Conservation (phyloP, 352 stramenopile species). For the Globisporangium cylindrosporum region DNA sequence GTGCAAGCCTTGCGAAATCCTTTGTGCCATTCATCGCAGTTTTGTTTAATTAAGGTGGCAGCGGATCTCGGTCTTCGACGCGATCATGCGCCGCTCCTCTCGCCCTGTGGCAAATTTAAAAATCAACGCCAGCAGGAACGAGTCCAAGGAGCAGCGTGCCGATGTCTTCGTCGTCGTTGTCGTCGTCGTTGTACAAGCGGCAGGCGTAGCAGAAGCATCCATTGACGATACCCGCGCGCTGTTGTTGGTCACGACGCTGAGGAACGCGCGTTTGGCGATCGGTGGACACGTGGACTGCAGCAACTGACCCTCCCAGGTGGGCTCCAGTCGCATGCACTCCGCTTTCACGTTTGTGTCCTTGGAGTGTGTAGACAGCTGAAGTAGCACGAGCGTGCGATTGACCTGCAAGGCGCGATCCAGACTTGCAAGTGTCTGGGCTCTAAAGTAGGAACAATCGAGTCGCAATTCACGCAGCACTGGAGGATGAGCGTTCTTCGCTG, state of each 20-base stretch:
- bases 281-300: not conserved
- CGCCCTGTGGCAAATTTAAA: not conserved
- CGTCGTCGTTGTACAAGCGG: not conserved
- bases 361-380: not conserved
- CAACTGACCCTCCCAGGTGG: not conserved
- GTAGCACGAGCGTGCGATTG: not conserved
- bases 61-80: not conserved
- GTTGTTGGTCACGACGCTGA: not conserved
- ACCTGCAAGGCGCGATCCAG: not conserved
- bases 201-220: not conserved
- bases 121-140: not conserved
- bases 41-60: not conserved
- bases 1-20: too few relatives aligned
- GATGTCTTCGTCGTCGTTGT: not conserved
- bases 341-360: not conserved
- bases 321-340: not conserved
- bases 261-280: not conserved
- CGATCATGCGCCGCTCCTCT: not conserved
- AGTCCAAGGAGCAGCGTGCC: not conserved
- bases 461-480: constrained; percentile 2
- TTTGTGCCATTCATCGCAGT: not conserved
- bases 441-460: not conserved
- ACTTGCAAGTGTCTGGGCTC: not conserved
- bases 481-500: not conserved
- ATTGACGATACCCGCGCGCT: not conserved